Evolutionary conservation across 768 basidiomycete genomes (phyloP), one percentile per base, ranked within the genome.

Genomic region (Dendrothele bispora): DNA sequence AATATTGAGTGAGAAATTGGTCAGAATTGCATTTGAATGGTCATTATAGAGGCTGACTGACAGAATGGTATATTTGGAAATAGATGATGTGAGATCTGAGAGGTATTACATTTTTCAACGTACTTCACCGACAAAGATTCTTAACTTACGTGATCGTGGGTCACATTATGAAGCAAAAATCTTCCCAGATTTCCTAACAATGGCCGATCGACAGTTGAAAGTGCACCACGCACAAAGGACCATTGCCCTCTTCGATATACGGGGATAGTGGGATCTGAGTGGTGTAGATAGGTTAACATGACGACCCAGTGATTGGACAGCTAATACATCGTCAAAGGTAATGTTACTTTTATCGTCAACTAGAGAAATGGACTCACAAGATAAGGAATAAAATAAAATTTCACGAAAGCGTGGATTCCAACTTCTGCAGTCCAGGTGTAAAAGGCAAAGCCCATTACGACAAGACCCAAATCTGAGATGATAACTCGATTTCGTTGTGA

Each of bases 111-210:
- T 10, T 32, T 32, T 32, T 10, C 30, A 32, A 32, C 30, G 10
- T 32, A 10, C 30, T 32, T 32, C n/a, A n/a, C 30, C 11, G 21
- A 10, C n/a, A 10, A n/a, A 32, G n/a, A 32, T n/a, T n/a, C n/a
- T n/a, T 21, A 27, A 27, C 40, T 27, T 8, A 73, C 67, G 58
- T 74, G 72, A 48, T 74, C 70, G 57, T 74, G 72, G 36, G 67
- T 76, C 63, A 73, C 73, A 52, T 80, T 80, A 59, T 80, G 79
- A 50, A 83, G 70, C 67, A 82, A 83, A 62, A 80, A 80, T 7
- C 78, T 64, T 7, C 80, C 80, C 59, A 72, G 70, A 77, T 75
- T 80, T 15, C 81, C 80, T 6, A 83, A 64, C 37, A 82, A 71
- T 25, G 79, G 71, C 22, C 80, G 64, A 58, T 83, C 81, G 21